phyloP scores from a whole-genome alignment of 2,329 filamentous ascomycete genomes.

The Plenodomus tracheiphilus region DNA sequence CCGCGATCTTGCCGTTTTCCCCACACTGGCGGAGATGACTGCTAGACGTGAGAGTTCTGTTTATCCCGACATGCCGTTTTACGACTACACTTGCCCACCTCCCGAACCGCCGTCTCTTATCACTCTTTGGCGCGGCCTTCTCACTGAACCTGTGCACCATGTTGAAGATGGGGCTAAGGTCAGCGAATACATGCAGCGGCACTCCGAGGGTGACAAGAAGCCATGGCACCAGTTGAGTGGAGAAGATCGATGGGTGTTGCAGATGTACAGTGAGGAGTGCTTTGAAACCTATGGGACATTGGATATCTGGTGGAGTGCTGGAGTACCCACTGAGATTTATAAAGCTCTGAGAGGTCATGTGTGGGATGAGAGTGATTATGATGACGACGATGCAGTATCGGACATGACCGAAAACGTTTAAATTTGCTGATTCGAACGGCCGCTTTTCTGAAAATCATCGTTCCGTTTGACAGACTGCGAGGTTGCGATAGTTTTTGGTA shows the following conservation, averaged over 20 bases:
- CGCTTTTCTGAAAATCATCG: too few relatives aligned
- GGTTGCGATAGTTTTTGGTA: too few relatives aligned
- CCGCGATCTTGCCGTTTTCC: constrained; percentile 12
- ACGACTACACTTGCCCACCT: neutral
- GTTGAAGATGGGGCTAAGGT: constrained; percentile 9
- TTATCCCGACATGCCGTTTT: constrained; percentile 8
- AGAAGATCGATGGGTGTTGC: constrained; percentile 31
- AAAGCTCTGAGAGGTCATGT: constrained; percentile 21
- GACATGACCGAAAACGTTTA: neutral
- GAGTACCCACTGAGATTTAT: constrained; percentile 33
- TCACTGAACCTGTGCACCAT: constrained; percentile 11
- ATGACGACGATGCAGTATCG: neutral
- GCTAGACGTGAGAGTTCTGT: constrained; percentile 17
- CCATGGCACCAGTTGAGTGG: constrained; percentile 11
- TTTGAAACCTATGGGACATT: constrained; percentile 31
- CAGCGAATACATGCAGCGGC: constrained; percentile 6
- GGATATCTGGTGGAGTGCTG: constrained; percentile 27
- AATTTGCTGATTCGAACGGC: too few relatives aligned
- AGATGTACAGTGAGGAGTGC: constrained; percentile 35
- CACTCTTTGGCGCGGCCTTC: constrained; percentile 13
- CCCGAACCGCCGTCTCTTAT: constrained; percentile 5
- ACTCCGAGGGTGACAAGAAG: constrained; percentile 8
- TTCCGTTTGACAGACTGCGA: too few relatives aligned
- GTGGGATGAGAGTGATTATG: constrained; percentile 15
- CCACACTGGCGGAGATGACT: constrained; percentile 13